Conservation (phyloP, 805 yeast genomes). For the Metschnikowia borealis region DNA sequence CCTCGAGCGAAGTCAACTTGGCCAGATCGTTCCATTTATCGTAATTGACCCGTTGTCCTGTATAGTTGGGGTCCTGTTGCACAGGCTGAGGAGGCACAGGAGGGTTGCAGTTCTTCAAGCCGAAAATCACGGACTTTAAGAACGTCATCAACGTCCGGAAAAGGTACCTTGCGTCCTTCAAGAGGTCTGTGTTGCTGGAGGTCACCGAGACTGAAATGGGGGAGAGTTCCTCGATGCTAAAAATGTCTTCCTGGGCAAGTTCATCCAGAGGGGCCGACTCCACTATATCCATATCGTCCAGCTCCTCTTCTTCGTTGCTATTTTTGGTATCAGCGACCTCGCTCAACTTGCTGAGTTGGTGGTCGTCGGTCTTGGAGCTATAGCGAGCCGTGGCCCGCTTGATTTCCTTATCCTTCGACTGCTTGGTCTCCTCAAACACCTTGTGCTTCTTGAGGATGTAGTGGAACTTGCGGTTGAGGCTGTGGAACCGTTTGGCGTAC, state of each 20-base stretch:
- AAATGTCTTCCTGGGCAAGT: conserved; percentile 20
- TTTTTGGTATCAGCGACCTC: neutral
- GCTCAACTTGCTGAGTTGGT: neutral
- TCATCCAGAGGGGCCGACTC: conserved; percentile 13
- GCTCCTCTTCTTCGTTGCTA: conserved; percentile 3
- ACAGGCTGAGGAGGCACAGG: conserved; percentile 50
- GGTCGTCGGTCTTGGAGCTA: conserved; percentile 22
- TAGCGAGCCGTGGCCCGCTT: conserved; percentile 39
- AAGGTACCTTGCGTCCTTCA: conserved; percentile 83
- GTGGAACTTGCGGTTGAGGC: conserved; percentile 68
- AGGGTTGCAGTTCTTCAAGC: conserved; percentile 85
- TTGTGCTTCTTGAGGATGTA: conserved; percentile 61
- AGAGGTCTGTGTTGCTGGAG: conserved; percentile 52
- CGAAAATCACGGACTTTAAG: conserved; percentile 83
- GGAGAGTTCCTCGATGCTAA: conserved; percentile 35
- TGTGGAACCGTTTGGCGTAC: conserved; percentile 74
- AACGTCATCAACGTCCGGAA: conserved; percentile 88
- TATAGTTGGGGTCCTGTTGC: conserved; percentile 41
- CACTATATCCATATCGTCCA: conserved; percentile 12
- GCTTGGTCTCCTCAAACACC: conserved; percentile 44
- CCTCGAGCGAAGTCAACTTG: conserved; percentile 78
- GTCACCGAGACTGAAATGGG: conserved; percentile 59
- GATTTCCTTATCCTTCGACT: conserved; percentile 38
- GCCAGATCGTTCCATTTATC: conserved; percentile 82
- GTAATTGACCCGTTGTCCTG: conserved; percentile 37